Evolutionary conservation across 495 filamentous ascomycete genomes (phyloP), one percentile per base, ranked within the genome.

Genomic region (Penicillium canariense): DNA sequence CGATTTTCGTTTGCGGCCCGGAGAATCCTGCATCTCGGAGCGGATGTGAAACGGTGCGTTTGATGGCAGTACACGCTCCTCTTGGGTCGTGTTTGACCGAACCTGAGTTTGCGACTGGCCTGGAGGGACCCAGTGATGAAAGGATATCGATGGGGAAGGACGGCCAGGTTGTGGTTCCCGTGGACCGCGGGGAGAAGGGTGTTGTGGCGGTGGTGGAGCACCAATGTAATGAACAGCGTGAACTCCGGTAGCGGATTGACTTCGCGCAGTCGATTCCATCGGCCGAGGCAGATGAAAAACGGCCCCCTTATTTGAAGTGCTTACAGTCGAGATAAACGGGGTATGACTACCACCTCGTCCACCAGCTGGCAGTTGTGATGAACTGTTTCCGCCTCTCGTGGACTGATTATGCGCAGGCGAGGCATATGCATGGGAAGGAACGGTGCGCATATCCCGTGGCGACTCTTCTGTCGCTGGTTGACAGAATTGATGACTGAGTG

Each of bases 61-160:
- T 10, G 30, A 48, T 14, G 45, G 30, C 22, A 34, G 15, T 15
- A 34, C 30, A 34, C 15, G 27, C 9, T 48, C 45, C 12, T 34
- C 30, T 17, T 48, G 45, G 10, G 9, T 18, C 23, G 17, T 48
- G 15, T 30, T 42, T 26, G 32, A 32, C 8, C 25, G 22, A 15
- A n/a, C 12, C n/a, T 40, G 48, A 28, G 23, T 14, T 31, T 42
- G 49, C 38, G 38, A 25, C 55, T 38, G 32, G n/a, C 30, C 36
- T 15, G 57, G 57, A 28, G 55, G 55, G 20, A 44, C 23, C 51
- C 52, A 59, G 32, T 55, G 52, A 20, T 59, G 57, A 26, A 59
- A 59, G 4, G 51, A 40, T 6, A 59, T 54, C 12, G 48, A 47
- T 20, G 45, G 36, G 12, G 50, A 39, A 10, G 36, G 23, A 15